Evolutionary conservation across 108 stramenopile genomes (phyloP), one percentile per base, ranked within the genome.

Genomic region (Skeletonema costatum): DNA sequence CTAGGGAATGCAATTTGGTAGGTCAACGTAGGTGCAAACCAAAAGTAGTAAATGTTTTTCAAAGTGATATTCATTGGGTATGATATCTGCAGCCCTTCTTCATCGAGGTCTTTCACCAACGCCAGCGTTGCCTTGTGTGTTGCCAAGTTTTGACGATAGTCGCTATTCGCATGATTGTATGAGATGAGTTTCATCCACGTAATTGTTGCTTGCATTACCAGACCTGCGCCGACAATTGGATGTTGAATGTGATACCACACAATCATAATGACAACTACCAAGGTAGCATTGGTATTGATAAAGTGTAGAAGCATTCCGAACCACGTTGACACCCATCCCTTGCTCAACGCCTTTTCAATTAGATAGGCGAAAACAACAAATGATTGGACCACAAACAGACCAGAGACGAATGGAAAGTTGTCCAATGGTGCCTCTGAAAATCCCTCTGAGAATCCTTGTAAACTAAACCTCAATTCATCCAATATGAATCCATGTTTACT

Each of bases 1-100:
- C 82, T 78, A 8, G 93, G 93, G 68, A 91, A 95, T 0, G 89
- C 92, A 60, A 95, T 92, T 60, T 95, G 93, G 59, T 95, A 95
- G 2, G 94, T 95, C 41, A 95, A 63, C 19, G 94, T 93, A n/a
- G 94, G 94, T 13, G 94, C 92, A 36, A 87, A 81, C 94, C 92
- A 92, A 82, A 92, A 95, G 83, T 91, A 95, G 68, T 89, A 90
- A 10, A 95, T 86, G 75, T 95, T 91, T 17, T 71, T 29, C 30
- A 95, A 66, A 0, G 90, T 89, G 12, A 95, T 70, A 78, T 94
- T 94, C 81, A 71, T 61, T 35, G 92, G 92, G 73, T 93, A 93
- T 2, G 76, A 61, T 14, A 89, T 80, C 14, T 71, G 32, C 36
- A 51, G 32, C 11, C 75, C 88, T 31, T 44, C 77, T 31, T 70